Percentiles rank a stretch among this genome's conserved stretches.
phyloP scores from a whole-genome alignment of 306 rosid genomes.

The Ceratonia siliqua region DNA sequence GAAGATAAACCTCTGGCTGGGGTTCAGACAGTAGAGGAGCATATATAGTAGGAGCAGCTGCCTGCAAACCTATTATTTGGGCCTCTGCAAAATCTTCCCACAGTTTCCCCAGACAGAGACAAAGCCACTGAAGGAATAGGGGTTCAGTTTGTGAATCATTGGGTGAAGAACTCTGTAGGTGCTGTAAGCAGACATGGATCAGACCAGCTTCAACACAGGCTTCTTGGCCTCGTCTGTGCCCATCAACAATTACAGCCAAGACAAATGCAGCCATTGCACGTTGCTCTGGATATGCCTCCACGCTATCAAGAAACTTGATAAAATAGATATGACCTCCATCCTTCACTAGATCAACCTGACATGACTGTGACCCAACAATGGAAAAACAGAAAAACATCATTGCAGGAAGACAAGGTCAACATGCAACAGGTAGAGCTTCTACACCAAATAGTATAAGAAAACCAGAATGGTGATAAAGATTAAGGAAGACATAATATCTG shows the following conservation, averaged over 20 bases:
- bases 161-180: conserved; percentile 85
- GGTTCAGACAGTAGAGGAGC: conserved; percentile 74
- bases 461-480: not conserved
- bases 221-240: conserved; percentile 96
- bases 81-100: conserved; percentile 94
- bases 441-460: not conserved
- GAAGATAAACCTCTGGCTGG: conserved; percentile 85
- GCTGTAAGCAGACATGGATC: conserved; percentile 83
- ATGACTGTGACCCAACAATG: conserved; percentile 68
- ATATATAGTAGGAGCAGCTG: conserved; percentile 71
- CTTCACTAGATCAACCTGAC: conserved; percentile 97
- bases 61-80: conserved; percentile 78
- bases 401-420: conserved; percentile 17
- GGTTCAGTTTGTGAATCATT: conserved; percentile 88
- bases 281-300: conserved; percentile 90
- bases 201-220: conserved; percentile 84
- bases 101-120: conserved; percentile 94
- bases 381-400: conserved; percentile 23
- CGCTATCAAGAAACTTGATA: conserved; percentile 93
- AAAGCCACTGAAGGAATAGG: conserved; percentile 97
- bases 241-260: conserved; percentile 96
- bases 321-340: conserved; percentile 93
- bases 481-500: not conserved
- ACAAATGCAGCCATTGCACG: conserved; percentile 99
- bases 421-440: conserved; percentile 10